These are phyloP conservation scores for Aspergillus niger DNA, from an alignment of 2,329 filamentous ascomycete genomes.

Conservation along the genomic window DNA sequence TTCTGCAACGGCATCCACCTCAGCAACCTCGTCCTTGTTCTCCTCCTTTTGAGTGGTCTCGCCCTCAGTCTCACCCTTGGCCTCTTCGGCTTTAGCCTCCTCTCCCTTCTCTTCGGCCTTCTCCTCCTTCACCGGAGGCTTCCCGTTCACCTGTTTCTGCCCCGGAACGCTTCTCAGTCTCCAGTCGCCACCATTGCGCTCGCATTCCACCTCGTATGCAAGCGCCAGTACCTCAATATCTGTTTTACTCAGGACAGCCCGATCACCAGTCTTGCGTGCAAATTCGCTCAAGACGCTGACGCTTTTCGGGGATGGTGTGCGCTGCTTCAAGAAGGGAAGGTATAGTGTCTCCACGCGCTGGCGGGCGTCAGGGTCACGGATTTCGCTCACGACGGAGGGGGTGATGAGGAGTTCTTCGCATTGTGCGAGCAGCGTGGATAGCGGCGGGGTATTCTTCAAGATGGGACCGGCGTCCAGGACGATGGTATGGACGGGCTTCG, in stretches of 20 bases:
- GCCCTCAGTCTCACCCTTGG: slow-evolving; percentile 21
- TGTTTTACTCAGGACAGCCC: slow-evolving; percentile 80
- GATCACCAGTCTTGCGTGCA: slow-evolving; percentile 84
- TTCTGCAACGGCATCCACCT: slow-evolving; percentile 34
- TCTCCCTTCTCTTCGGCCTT: slow-evolving; percentile 29
- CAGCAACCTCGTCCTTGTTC: slow-evolving; percentile 27
- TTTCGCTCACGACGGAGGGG: slow-evolving; percentile 83
- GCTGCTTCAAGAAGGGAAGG: slow-evolving; percentile 78
- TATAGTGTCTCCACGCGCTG: slow-evolving; percentile 80
- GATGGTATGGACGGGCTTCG: slow-evolving; percentile 76
- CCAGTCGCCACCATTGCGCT: slow-evolving; percentile 88
- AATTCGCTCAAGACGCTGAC: slow-evolving; percentile 80
- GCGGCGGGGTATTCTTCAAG: slow-evolving; percentile 86
- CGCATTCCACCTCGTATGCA: slow-evolving; percentile 91
- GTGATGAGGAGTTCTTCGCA: slow-evolving; percentile 79
- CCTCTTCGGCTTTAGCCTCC: slow-evolving; percentile 8
- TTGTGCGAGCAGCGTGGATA: slow-evolving; percentile 77
- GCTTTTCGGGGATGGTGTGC: slow-evolving; percentile 73
- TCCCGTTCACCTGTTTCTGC: slow-evolving; percentile 76
- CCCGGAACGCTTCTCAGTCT: slow-evolving; percentile 75
- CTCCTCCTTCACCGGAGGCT: slow-evolving; percentile 55
- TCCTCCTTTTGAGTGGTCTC: neutral
- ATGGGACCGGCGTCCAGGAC: slow-evolving; percentile 90
- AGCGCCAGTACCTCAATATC: slow-evolving; percentile 89
- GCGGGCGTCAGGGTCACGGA: slow-evolving; percentile 79